Evolutionary conservation across 768 basidiomycete genomes (phyloP).

Genomic region (Boletus sensibilis): DNA sequence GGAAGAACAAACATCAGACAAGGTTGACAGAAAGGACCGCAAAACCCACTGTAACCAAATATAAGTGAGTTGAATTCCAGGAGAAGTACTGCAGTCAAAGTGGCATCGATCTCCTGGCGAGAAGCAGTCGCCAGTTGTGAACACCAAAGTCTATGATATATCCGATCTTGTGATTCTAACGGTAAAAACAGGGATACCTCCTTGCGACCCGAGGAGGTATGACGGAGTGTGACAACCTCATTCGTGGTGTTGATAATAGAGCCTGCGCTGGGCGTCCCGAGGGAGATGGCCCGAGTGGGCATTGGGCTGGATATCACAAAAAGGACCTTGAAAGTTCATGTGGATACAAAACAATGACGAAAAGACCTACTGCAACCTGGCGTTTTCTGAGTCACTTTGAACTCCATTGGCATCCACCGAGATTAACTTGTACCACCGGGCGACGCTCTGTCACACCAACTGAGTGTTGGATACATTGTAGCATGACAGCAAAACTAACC

Average conservation of each 20-base stretch:
- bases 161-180: slow-evolving; percentile 6
- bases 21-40: not conserved
- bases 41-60: slow-evolving; percentile 59
- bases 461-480: slow-evolving; percentile 2
- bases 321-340: slow-evolving; percentile 7
- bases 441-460: slow-evolving; percentile 7
- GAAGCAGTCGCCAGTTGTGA: slow-evolving; percentile 8
- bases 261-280: slow-evolving; percentile 3
- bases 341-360: not conserved
- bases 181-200: slow-evolving; percentile 18
- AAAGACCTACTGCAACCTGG: slow-evolving; percentile 20
- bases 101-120: slow-evolving; percentile 5
- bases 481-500: slow-evolving; percentile 12
- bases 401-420: slow-evolving; percentile 11
- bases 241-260: slow-evolving; percentile 12
- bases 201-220: slow-evolving; percentile 16
- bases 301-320: slow-evolving; percentile 12
- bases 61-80: slow-evolving; percentile 58
- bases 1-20: not conserved
- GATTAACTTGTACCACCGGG: slow-evolving; percentile 22
- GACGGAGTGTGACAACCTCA: slow-evolving; percentile 21
- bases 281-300: slow-evolving; percentile 4
- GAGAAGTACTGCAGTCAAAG: slow-evolving; percentile 46
- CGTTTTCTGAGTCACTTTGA: slow-evolving; percentile 3
- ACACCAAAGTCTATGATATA: slow-evolving; percentile 21